Percentiles rank a stretch among this genome's conserved stretches.
Evolutionary conservation across 2,329 filamentous ascomycete genomes (phyloP).

Genomic region (Fusarium sp.): DNA sequence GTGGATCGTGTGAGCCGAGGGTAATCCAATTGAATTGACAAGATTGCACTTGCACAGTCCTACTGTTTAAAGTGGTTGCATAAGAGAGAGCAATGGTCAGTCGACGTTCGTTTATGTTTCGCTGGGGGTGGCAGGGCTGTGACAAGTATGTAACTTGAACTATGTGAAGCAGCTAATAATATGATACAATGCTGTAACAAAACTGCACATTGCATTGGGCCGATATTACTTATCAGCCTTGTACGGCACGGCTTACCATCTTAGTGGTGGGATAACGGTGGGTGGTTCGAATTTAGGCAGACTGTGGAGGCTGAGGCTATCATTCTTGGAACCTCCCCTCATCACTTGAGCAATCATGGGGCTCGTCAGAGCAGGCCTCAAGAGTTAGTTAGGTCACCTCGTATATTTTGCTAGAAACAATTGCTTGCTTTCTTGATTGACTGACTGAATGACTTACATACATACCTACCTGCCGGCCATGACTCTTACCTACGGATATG

Average conservation of each 20-base stretch:
- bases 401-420: conserved; percentile 3
- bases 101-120: conserved; percentile 1
- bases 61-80: conserved; percentile 37
- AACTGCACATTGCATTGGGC: background rate
- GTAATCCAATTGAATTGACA: background rate
- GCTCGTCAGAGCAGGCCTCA: conserved; percentile 5
- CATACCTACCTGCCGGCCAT: background rate
- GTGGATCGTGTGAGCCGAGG: background rate
- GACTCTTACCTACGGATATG: background rate
- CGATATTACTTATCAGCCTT: conserved; percentile 26
- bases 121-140: conserved; percentile 25
- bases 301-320: conserved; percentile 36
- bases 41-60: conserved; percentile 4
- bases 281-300: conserved; percentile 38
- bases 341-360: conserved; percentile 27
- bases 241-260: conserved; percentile 26
- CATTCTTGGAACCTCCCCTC: conserved; percentile 22
- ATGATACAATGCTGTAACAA: background rate
- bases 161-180: background rate
- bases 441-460: background rate
- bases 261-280: conserved; percentile 21
- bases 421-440: background rate
- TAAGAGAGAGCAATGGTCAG: conserved; percentile 17
- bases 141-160: background rate
- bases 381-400: background rate